A percentile compares a stretch with the other conserved stretches of the same genome.
Conservation (phyloP, 345 rosid genomes). For the Ailanthus altissimus region DNA sequence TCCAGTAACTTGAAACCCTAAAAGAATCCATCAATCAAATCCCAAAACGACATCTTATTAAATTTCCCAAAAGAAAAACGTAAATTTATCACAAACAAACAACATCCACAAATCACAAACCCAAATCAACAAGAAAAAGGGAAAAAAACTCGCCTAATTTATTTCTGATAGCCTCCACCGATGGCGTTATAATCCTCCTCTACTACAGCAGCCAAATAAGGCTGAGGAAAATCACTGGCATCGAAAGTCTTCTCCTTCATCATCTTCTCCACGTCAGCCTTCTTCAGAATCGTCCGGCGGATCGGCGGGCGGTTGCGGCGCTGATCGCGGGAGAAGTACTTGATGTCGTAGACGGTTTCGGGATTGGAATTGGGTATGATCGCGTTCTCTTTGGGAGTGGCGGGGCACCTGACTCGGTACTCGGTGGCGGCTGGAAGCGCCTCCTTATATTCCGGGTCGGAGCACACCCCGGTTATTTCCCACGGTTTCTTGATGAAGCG, state of each 20-base stretch:
- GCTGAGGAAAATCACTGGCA: constrained; percentile 67
- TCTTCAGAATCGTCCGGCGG: constrained; percentile 67
- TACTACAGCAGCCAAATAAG: constrained; percentile 60
- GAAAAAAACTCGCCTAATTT: constrained; percentile 13
- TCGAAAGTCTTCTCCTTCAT: constrained; percentile 75
- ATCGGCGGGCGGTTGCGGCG: constrained; percentile 87
- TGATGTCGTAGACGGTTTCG: constrained; percentile 85
- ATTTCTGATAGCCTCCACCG: constrained; percentile 38
- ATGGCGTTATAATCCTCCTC: constrained; percentile 59
- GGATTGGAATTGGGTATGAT: constrained; percentile 78
- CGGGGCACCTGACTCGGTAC: constrained; percentile 77
- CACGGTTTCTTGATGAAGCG: constrained; percentile 87
- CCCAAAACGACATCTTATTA: background rate
- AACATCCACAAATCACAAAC: background rate
- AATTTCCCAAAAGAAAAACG: background rate
- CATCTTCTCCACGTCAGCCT: constrained; percentile 73
- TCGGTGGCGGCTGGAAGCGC: constrained; percentile 67
- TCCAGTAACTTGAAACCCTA: background rate
- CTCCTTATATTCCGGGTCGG: constrained; percentile 70
- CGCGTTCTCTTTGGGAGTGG: constrained; percentile 51
- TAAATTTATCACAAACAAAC: background rate
- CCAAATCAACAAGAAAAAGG: background rate
- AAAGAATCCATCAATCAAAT: background rate
- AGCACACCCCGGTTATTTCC: constrained; percentile 94
- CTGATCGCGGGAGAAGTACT: constrained; percentile 73